These are phyloP conservation scores for Kodamaea sagamina DNA, from an alignment of 805 yeast genomes.

Conservation along the genomic window DNA sequence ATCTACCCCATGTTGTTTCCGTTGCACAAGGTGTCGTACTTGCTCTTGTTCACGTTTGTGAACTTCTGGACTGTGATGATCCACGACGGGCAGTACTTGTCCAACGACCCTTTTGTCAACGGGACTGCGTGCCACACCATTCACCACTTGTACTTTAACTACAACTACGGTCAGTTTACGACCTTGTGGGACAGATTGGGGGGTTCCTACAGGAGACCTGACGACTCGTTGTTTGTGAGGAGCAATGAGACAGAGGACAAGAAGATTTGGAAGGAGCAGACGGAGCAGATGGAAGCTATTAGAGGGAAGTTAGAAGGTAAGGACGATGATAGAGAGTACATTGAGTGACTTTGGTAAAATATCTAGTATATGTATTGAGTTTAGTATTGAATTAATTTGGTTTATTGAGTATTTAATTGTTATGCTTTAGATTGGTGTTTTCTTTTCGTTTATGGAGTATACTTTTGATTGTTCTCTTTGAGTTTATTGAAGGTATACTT, in stretches of 20 bases:
- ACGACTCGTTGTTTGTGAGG: slow-evolving; percentile 66
- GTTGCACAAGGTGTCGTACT: slow-evolving; percentile 81
- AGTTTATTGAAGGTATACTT: too few relatives aligned
- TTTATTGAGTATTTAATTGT: too few relatives aligned
- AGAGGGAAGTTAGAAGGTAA: slow-evolving; percentile 80
- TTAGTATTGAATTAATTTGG: too few relatives aligned
- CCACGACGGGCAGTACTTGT: slow-evolving; percentile 95
- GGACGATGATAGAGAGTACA: slow-evolving; percentile 70
- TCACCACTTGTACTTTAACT: slow-evolving; percentile 95
- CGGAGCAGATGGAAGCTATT: slow-evolving; percentile 72
- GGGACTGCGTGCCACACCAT: slow-evolving; percentile 99
- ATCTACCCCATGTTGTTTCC: slow-evolving; percentile 91
- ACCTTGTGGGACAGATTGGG: slow-evolving; percentile 98
- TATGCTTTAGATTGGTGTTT: too few relatives aligned
- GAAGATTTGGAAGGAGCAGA: slow-evolving; percentile 69
- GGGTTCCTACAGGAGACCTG: slow-evolving; percentile 90
- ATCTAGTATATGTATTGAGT: neutral
- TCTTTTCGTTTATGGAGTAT: too few relatives aligned
- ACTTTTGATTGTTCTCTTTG: too few relatives aligned
- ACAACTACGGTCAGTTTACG: slow-evolving; percentile 97
- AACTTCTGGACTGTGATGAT: slow-evolving; percentile 99
- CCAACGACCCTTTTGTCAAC: slow-evolving; percentile 90
- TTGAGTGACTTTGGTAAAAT: too few relatives aligned
- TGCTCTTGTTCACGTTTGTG: slow-evolving; percentile 82
- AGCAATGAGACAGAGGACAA: slow-evolving; percentile 57